A percentile compares a stretch with the other conserved stretches of the same genome.
These are phyloP conservation scores for Leccinum proliferum DNA, from an alignment of 1,284 basidiomycete species.

Conservation along the genomic window DNA sequence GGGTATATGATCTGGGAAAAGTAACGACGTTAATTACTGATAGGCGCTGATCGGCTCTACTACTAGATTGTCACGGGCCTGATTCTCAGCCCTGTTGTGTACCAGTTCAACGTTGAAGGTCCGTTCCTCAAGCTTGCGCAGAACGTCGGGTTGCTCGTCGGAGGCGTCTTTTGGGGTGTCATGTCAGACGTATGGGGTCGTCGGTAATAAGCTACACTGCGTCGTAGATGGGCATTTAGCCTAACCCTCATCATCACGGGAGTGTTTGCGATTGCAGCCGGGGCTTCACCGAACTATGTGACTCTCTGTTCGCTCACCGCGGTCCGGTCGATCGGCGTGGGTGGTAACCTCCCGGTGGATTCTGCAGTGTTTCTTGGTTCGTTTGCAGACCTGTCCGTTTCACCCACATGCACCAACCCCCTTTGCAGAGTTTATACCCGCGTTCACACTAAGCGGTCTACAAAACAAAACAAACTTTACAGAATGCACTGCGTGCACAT, in stretches of 20 bases:
- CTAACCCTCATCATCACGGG: slow-evolving; percentile 67
- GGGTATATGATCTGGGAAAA: slow-evolving; percentile 14
- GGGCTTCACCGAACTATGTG: slow-evolving; percentile 49
- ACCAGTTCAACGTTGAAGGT: slow-evolving; percentile 49
- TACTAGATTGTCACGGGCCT: slow-evolving; percentile 48
- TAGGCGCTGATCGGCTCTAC: neutral
- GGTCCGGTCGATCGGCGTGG: slow-evolving; percentile 60
- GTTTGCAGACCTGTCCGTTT: slow-evolving; percentile 9
- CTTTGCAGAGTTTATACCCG: slow-evolving; percentile 50
- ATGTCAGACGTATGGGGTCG: slow-evolving; percentile 58
- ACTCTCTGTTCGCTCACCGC: slow-evolving; percentile 50
- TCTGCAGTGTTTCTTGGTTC: slow-evolving; percentile 73
- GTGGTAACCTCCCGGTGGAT: slow-evolving; percentile 74
- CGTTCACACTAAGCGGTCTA: slow-evolving; percentile 7
- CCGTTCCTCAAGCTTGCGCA: slow-evolving; percentile 52
- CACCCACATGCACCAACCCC: neutral
- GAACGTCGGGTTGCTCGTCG: slow-evolving; percentile 59
- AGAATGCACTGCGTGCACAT: no score
- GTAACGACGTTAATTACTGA: neutral
- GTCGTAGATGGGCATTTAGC: slow-evolving; percentile 62
- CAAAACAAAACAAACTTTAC: no score
- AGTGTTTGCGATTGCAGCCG: slow-evolving; percentile 59
- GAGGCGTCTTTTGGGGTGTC: slow-evolving; percentile 60
- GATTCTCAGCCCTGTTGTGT: slow-evolving; percentile 48
- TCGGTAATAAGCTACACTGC: slow-evolving; percentile 32